These are phyloP conservation scores for Hyphopichia wangnamkhiaoensis DNA, from an alignment of 1,139 yeast genomes.

Conservation along the genomic window DNA sequence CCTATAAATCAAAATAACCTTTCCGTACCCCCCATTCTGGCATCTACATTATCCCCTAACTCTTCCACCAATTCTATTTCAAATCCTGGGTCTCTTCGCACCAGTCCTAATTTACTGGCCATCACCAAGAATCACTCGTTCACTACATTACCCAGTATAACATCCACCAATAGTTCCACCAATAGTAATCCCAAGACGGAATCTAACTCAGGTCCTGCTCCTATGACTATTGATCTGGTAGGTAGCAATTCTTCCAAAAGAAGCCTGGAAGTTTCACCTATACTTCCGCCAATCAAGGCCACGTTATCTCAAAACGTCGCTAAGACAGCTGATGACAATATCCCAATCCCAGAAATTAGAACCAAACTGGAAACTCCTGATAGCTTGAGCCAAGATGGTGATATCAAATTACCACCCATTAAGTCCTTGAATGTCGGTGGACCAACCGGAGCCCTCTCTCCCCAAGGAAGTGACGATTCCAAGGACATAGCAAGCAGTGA, in stretches of 20 bases:
- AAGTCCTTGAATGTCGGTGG: slow-evolving; percentile 13
- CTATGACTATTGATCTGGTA: slow-evolving; percentile 1
- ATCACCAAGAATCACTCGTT: slow-evolving; percentile 10
- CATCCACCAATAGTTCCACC: neutral
- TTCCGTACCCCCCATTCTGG: slow-evolving; percentile 6
- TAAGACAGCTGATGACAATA: too few species aligned
- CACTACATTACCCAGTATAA: slow-evolving; percentile 9
- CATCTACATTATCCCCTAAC: slow-evolving; percentile 5
- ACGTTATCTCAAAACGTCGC: neutral
- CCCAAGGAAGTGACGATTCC: too few species aligned
- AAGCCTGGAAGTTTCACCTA: slow-evolving; percentile 6
- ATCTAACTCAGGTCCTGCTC: neutral
- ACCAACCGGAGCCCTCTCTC: too few species aligned
- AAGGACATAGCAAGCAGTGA: too few species aligned
- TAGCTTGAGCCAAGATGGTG: slow-evolving; percentile 8
- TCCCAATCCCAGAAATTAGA: neutral
- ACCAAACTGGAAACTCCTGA: slow-evolving; percentile 15
- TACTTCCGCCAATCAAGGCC: slow-evolving; percentile 7
- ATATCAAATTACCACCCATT: slow-evolving; percentile 27
- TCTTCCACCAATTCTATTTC: slow-evolving; percentile 1
- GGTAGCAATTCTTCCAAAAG: neutral
- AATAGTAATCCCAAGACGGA: neutral
- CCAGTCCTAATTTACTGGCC: slow-evolving; percentile 5
- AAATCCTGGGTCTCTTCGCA: slow-evolving; percentile 4
- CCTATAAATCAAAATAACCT: slow-evolving; percentile 8